phyloP scores from a whole-genome alignment of 345 rosid genomes.

The Erysimum cheiranthoides region DNA sequence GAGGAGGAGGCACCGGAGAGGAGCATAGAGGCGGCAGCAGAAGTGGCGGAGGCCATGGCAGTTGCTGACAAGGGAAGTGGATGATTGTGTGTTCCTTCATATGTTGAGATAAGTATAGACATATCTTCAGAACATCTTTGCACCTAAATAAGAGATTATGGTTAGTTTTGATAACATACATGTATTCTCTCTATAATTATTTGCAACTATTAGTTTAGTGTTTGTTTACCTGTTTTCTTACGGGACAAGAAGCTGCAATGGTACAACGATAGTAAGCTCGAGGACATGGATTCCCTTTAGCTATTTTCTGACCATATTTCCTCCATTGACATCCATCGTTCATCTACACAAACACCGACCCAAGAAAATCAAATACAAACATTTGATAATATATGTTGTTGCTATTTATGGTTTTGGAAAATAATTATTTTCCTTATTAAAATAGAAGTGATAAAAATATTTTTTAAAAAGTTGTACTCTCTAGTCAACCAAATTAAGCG shows the following conservation, averaged over 20 bases:
- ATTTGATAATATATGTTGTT: background rate
- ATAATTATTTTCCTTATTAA: background rate
- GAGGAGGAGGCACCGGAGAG: constrained; percentile 59
- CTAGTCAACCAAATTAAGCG: background rate
- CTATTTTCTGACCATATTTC: constrained; percentile 92
- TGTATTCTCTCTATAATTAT: background rate
- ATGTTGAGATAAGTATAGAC: constrained; percentile 85
- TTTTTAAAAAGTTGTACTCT: background rate
- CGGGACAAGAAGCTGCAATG: constrained; percentile 80
- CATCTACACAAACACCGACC: constrained; percentile 56
- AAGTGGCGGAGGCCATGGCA: constrained; percentile 96
- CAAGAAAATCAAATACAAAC: background rate
- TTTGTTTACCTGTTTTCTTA: constrained; percentile 78
- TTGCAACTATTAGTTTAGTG: background rate
- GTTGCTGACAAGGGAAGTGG: constrained; percentile 88
- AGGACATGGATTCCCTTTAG: constrained; percentile 97
- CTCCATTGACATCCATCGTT: constrained; percentile 99
- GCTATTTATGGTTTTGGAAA: background rate
- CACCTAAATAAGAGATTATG: constrained; percentile 53
- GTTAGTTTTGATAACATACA: background rate
- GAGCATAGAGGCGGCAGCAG: constrained; percentile 92
- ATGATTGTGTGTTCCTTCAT: constrained; percentile 96
- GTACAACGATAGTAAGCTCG: constrained; percentile 97
- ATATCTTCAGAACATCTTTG: constrained; percentile 88
- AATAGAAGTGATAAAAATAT: background rate